Base-by-base conservation (phyloP, 805 yeast genomes). In the Saturnispora galanensis region DNA sequence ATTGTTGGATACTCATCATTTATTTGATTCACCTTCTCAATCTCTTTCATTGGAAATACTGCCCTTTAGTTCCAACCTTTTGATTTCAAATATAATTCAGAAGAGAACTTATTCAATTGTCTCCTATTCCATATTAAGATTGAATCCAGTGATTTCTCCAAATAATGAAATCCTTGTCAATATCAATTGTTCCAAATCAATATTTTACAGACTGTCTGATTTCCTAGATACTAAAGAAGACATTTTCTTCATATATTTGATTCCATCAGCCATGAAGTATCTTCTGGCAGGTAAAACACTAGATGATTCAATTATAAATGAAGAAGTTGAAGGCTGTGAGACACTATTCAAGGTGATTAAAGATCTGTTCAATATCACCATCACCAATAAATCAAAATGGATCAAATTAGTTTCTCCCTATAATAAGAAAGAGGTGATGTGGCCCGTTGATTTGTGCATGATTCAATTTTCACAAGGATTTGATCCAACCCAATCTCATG, bases 361-460 rank as follows among this genome's bases (percentile, higher is more conserved):
- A 77, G 89, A 0, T 79, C 88, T 0, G 68, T 68, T 40, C n/a
- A 31, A 32, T n/a, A 7, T 34, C 15, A 18, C 30, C n/a, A 15
- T 26, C 6, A 30, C 12, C n/a, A 31, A 32, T 10, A 33, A 31
- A 12, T 33, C 18, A 16, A 10, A 70, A 84, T 2, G 67, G 87
- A 10, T 67, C 69, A 18, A 83, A 74, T 57, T 65, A 79, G 38
- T 66, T 64, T 41, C 39, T 33, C 34, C 39, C 16, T 13, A n/a
- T 18, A 12, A 71, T 51, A 68, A 67, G 26, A 79, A 79, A 53
- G 76, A 68, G 45, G 73, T 84, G 2, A 60, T 77, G 37, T 84
- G 94, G 94, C 94, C 94, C 0, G 62, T 81, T 53, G 75, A 73
- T 38, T 62, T 84, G 16, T 81, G 89, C 53, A 66, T 75, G 46